Base-by-base conservation (phyloP, 2,329 filamentous ascomycete genomes). In the Dothistroma septosporum region DNA sequence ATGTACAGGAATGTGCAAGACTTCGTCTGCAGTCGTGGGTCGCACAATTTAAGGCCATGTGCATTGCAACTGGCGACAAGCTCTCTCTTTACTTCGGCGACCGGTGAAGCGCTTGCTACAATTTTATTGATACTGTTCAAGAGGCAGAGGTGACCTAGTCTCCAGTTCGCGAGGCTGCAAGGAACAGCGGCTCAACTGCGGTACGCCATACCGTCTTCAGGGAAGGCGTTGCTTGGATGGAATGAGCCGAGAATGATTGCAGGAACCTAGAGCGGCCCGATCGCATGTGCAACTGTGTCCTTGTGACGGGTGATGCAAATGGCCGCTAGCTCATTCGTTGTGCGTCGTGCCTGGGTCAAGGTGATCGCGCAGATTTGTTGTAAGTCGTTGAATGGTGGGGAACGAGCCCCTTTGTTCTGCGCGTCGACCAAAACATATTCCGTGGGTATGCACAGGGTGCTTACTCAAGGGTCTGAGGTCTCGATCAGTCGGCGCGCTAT, bases 341-440 rank as follows among this genome's bases (percentile, higher is more conserved):
- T 73, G 71, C 4, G 82, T 78, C 56, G 79, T 78, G 2, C 77
- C 78, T 16, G 77, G 74, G 37, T 78, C 72, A 8, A 75, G 73
- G 1, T 0, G 64, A 55, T 1, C 79, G 80, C 4, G 96, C 75
- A 0, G 85, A 82, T 5, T 82, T 81, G 74, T 93, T 97, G 73
- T 97, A 96, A 0, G 85, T 77, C 0, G 86, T 83, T 2, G 97
- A 79, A 72, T 97, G 93, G 71, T 96, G 90, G 76, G 96, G 96
- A 79, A 92, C 96, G 59, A 97, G 93, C 31, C 91, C 90, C 14
- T 37, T 37, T 37, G 10, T 37, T 11, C 14, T 37, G 33, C 33
- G 33, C 33, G 33, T 37, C 33, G 10, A 37, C 10, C 33, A 11
- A 28, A 37, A 37, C 33, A 37, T 16, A 16, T 37, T 37, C 33